Base-by-base conservation (phyloP, 2,329 filamentous ascomycete species). In the Lachnellula subtilissima region DNA sequence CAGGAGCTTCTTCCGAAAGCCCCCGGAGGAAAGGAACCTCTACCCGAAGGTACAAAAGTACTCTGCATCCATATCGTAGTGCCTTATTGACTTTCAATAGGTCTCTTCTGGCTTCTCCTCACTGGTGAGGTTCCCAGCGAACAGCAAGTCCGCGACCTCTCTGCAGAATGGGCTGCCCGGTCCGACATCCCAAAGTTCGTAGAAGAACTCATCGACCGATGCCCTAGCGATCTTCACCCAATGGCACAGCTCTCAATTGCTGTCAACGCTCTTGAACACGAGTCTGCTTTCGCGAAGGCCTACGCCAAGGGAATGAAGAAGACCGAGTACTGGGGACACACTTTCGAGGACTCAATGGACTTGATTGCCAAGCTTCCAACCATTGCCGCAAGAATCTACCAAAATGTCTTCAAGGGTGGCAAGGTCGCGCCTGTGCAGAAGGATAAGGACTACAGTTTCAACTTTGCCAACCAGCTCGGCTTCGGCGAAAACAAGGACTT, bases 401-500 rank as follows among this genome's bases (percentile, higher is more conserved):
- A 96, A 82, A 99, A 99, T 77, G 88, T 97, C 75, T 99, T 96
- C 90, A 97, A 97, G 87, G 94, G 96, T 73, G 94, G 94, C 80
- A 97, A 97, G 87, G 93, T 99, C 67, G 89, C 91, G 59, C 75
- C 91, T 54, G 85, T 96, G 75, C 87, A 97, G 83, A 95, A 96
- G 84, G 93, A 97, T 81, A 94, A 97, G 89, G 94, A 99, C 75
- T 99, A 97, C 82, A 84, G 87, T 70, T 99, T 88, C 89, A 99
- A 99, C 88, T 89, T 99, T 75, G 92, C 94, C 78, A 97, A 97
- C 86, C 91, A 96, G 86, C 91, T 99, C 69, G 94, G 94, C 71
- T 99, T 94, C 75, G 89, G 89, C 69, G 85, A 88, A 71, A 97
- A 99, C 86, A 81, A 84, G 70, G 93, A 97, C 83, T 99, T 99